A percentile compares a stretch with the other conserved stretches of the same genome.
phyloP scores from a whole-genome alignment of 139 green algal species.

The Coelastrella sp. region DNA sequence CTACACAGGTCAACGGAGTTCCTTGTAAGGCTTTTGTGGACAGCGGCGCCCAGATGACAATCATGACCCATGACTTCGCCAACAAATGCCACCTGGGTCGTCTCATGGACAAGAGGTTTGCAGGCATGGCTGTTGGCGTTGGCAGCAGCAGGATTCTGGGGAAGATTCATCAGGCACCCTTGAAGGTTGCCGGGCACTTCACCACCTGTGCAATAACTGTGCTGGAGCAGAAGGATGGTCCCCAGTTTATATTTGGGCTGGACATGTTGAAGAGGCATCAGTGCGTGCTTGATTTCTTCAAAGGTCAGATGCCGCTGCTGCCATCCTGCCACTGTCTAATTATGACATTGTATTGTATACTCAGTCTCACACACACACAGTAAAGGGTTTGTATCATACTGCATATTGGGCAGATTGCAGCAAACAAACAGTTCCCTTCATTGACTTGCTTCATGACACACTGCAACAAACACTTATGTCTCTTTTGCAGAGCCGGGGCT shows the following conservation, averaged over 20 bases:
- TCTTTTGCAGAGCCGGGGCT: not conserved
- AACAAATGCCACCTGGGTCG: slow-evolving; percentile 83
- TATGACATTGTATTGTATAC: too few relatives aligned
- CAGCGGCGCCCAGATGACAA: slow-evolving; percentile 86
- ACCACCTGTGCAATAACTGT: slow-evolving; percentile 91
- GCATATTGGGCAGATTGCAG: too few relatives aligned
- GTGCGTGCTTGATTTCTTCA: slow-evolving; percentile 51
- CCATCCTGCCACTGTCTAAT: too few relatives aligned
- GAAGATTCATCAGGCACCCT: slow-evolving; percentile 84
- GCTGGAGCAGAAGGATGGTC: slow-evolving; percentile 86
- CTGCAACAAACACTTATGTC: too few relatives aligned
- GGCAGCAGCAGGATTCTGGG: slow-evolving; percentile 91
- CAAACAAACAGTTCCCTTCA: too few relatives aligned
- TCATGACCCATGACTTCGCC: slow-evolving; percentile 72
- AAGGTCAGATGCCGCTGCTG: not conserved
- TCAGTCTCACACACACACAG: too few relatives aligned
- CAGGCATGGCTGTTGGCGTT: slow-evolving; percentile 90
- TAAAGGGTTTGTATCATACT: too few relatives aligned
- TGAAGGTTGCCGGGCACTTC: slow-evolving; percentile 78
- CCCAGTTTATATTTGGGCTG: slow-evolving; percentile 97
- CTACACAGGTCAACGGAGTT: slow-evolving; percentile 72
- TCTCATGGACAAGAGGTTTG: slow-evolving; percentile 92
- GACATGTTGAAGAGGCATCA: slow-evolving; percentile 95
- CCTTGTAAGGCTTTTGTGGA: slow-evolving; percentile 87
- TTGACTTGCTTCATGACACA: too few relatives aligned